Conservation (phyloP, 2,329 filamentous ascomycete genomes). For the Apiospora arundinis region DNA sequence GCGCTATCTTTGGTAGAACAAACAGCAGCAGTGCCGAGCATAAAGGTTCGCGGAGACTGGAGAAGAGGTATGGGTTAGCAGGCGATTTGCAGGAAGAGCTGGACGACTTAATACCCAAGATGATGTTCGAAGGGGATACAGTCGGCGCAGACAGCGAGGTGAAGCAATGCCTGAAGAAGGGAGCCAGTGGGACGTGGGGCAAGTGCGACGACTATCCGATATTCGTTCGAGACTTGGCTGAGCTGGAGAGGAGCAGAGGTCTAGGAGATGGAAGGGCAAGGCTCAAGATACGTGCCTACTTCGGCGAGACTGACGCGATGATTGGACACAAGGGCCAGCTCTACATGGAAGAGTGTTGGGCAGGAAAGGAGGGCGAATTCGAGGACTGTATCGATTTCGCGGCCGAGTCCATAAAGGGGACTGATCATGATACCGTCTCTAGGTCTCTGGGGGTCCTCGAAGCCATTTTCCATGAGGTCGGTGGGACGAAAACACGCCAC, state of each 20-base stretch:
- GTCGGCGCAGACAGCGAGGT: constrained; percentile 4
- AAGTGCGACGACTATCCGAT: constrained; percentile 14
- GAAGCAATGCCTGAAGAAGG: constrained; percentile 10
- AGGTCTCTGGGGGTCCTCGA: not conserved
- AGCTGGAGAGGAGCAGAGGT: not conserved
- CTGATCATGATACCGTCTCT: not conserved
- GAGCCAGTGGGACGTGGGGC: constrained; percentile 3
- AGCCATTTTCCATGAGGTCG: constrained; percentile 2
- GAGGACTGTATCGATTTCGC: constrained; percentile 1
- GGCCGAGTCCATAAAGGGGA: not conserved
- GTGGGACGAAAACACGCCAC: not conserved
- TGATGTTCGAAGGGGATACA: not conserved
- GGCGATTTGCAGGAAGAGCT: not conserved
- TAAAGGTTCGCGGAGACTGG: not conserved
- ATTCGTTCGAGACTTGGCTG: constrained; percentile 5
- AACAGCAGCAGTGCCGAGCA: not conserved
- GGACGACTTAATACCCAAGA: not conserved
- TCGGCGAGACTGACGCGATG: constrained; percentile 14
- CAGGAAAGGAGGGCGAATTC: not conserved
- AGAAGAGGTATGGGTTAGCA: not conserved
- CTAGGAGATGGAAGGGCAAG: not conserved
- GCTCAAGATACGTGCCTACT: not conserved
- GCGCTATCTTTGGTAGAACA: not conserved
- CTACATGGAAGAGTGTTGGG: constrained; percentile 17
- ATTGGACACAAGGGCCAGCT: not conserved